phyloP scores from a whole-genome alignment of 2,329 filamentous ascomycete species.

The Nemania abortiva region DNA sequence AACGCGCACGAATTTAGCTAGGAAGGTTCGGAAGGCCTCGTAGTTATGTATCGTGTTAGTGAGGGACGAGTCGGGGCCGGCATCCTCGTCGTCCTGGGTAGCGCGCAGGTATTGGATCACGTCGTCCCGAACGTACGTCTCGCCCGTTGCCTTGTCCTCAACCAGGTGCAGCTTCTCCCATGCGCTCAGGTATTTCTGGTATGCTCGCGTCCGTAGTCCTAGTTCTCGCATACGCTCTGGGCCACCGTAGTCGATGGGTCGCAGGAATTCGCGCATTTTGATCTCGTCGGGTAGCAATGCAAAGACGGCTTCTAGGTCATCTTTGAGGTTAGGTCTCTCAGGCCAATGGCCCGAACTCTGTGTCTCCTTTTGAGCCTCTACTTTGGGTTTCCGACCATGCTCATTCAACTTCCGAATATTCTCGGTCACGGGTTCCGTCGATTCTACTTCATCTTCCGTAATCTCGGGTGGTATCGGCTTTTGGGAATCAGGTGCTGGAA shows the following conservation, averaged over 20 bases:
- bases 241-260: constrained; percentile 54
- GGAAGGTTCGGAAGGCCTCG: constrained; percentile 56
- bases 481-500: constrained; percentile 7
- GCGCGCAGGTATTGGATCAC: constrained; percentile 53
- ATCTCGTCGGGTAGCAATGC: constrained; percentile 51
- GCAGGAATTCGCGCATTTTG: constrained; percentile 53
- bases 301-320: constrained; percentile 46
- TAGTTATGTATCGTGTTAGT: constrained; percentile 55
- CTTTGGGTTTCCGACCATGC: constrained; percentile 2
- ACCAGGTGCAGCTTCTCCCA: constrained; percentile 55
- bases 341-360: neutral
- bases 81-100: constrained; percentile 33
- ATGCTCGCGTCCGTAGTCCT: constrained; percentile 55
- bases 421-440: neutral
- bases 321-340: constrained; percentile 38
- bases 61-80: constrained; percentile 37
- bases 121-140: constrained; percentile 56
- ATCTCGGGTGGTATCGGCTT: constrained; percentile 11
- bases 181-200: constrained; percentile 55
- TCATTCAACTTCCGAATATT: constrained; percentile 3
- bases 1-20: constrained; percentile 54
- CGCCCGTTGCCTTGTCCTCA: constrained; percentile 49
- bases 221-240: constrained; percentile 56
- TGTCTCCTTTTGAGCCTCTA: neutral
- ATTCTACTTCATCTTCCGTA: constrained; percentile 2